Base-by-base conservation (phyloP, 768 basidiomycete species). In the Saitozyma sp. region DNA sequence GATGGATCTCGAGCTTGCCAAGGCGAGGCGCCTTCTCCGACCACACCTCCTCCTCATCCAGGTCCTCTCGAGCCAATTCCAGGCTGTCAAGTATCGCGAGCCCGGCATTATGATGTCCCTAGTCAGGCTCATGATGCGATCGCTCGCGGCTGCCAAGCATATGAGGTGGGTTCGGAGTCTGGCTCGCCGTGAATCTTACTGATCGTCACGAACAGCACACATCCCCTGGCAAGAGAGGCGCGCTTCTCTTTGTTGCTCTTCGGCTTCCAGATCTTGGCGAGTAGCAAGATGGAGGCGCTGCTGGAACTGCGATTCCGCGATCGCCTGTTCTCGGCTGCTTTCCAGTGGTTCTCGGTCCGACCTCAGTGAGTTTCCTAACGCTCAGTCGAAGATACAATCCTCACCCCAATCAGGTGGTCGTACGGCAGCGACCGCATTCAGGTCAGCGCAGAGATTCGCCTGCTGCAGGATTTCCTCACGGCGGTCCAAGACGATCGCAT, bases 361-460 rank as follows among this genome's bases (percentile, higher is more conserved):
- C 89, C 93, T 9, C 92, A 92, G 94, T 96, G 78, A 79, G 91
- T 71, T 19, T 71, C 14, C 46, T 29, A 16, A 16, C 51, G 17
- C 14, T 59, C 9, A n/a, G 8, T 48, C 29, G 49, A 10, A 19
- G n/a, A 14, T 39, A 7, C 13, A 14, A 40, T n/a, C 50, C 58
- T 54, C 37, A 61, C 37, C 29, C 29, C 17, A 13, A 0, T 0
- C 70, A 97, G 94, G 70, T 98, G 95, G 94, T 89, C 94, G 5
- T 96, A 88, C 76, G 96, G 95, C n/a, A 89, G 91, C 29, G 91
- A 91, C 78, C 87, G 92, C 2, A 86, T 92, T 6, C 93, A 97
- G 80, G 82, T 97, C 17, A 87, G 89, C 65, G 87, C 90, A 0
- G 95, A 98, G 75, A 85, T 93, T 70, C 91, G 89, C 77, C 83